Percentiles rank a stretch among this genome's conserved stretches.
Evolutionary conservation across 2,329 filamentous ascomycete species (phyloP).

Genomic region (Ploettnerulaceae sp.): DNA sequence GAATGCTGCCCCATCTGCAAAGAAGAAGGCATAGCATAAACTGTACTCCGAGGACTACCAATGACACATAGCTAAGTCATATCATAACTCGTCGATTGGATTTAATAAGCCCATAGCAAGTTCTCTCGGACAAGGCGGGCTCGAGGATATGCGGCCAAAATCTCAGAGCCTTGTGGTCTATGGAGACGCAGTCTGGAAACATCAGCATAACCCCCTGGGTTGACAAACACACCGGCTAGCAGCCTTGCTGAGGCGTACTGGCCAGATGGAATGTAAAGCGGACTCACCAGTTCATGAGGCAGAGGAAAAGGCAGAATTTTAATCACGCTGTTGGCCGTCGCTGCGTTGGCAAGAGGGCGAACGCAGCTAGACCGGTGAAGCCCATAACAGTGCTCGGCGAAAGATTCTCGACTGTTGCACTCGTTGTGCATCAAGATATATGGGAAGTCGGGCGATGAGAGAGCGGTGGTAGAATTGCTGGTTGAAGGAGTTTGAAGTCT

Average conservation of each 20-base stretch:
- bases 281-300: no score
- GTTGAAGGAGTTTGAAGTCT: no score
- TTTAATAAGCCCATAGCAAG: no score
- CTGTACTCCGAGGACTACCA: slow-evolving; percentile 11
- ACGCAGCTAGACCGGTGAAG: slow-evolving; percentile 6
- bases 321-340: slow-evolving; percentile 1
- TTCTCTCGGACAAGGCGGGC: no score
- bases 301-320: slow-evolving; percentile 12
- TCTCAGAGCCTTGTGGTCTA: slow-evolving; percentile 14
- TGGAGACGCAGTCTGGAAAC: neutral
- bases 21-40: slow-evolving; percentile 7
- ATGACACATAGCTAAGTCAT: neutral
- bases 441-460: no score
- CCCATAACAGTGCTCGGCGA: slow-evolving; percentile 7
- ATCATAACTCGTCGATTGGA: slow-evolving; percentile 4
- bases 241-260: slow-evolving; percentile 16
- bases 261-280: slow-evolving; percentile 7
- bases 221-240: slow-evolving; percentile 6
- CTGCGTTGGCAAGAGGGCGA: neutral
- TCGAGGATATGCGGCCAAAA: no score
- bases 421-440: slow-evolving; percentile 4
- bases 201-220: no score
- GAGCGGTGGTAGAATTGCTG: no score
- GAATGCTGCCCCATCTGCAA: slow-evolving; percentile 1
- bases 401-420: neutral